Percentiles rank a stretch among this genome's conserved stretches.
Conservation (phyloP, 1,284 basidiomycete species). For the Trametes polyzona region DNA sequence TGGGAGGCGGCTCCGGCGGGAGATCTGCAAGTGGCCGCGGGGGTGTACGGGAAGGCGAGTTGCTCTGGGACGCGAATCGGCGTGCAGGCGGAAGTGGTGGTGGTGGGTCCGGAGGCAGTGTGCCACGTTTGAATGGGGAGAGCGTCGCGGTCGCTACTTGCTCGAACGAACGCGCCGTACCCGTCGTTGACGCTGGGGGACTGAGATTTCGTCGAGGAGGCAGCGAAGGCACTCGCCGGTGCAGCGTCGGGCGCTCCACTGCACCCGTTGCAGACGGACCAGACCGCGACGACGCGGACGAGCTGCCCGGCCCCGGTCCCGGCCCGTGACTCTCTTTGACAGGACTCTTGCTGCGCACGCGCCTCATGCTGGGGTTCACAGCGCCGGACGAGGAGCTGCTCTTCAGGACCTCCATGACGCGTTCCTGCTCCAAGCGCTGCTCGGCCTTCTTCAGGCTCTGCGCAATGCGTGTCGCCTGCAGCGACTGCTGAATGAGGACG, state of each 20-base stretch:
- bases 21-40: slow-evolving; percentile 32
- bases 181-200: slow-evolving; percentile 36
- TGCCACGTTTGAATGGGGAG: slow-evolving; percentile 18
- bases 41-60: slow-evolving; percentile 28
- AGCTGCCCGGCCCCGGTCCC: background rate
- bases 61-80: slow-evolving; percentile 24
- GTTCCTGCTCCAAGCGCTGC: slow-evolving; percentile 65
- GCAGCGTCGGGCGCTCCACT: slow-evolving; percentile 13
- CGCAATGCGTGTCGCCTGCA: slow-evolving; percentile 70
- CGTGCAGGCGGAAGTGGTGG: slow-evolving; percentile 18
- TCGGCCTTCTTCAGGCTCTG: slow-evolving; percentile 70
- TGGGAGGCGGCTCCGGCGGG: slow-evolving; percentile 48
- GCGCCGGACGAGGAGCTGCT: slow-evolving; percentile 30
- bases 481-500: slow-evolving; percentile 64
- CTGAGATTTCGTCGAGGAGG: slow-evolving; percentile 38
- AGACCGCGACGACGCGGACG: slow-evolving; percentile 19
- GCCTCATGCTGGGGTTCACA: slow-evolving; percentile 3
- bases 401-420: slow-evolving; percentile 72
- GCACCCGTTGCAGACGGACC: slow-evolving; percentile 21
- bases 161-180: slow-evolving; percentile 43
- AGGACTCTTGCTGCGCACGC: slow-evolving; percentile 38
- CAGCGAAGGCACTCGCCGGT: slow-evolving; percentile 32
- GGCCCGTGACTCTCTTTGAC: slow-evolving; percentile 21
- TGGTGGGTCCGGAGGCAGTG: background rate
- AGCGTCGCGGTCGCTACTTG: slow-evolving; percentile 46